These are phyloP conservation scores for Jaapia argillacea DNA, from an alignment of 768 basidiomycete species.

Conservation along the genomic window DNA sequence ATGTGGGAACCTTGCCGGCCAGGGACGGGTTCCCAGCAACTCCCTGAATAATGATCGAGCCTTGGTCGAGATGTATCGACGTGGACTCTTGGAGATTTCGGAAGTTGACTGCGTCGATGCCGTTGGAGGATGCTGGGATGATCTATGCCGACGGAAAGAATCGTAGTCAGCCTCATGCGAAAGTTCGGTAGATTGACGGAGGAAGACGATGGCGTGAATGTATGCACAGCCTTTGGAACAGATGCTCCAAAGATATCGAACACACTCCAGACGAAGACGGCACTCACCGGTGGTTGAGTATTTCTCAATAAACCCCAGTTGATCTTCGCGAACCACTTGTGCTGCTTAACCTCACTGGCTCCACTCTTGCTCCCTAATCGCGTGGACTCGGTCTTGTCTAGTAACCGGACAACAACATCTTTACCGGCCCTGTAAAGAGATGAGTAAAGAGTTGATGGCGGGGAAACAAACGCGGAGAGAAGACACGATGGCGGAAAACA, in stretches of 20 bases:
- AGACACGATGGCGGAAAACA: constrained; percentile 2
- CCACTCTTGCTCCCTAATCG: constrained; percentile 88
- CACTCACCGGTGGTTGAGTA: constrained; percentile 81
- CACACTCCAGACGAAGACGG: constrained; percentile 1
- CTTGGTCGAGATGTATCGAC: constrained; percentile 74
- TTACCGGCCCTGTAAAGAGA: constrained; percentile 60
- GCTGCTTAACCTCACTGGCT: constrained; percentile 96
- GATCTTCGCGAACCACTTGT: constrained; percentile 95
- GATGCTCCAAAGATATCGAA: neutral
- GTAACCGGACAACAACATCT: constrained; percentile 74
- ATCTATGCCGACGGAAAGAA: constrained; percentile 43
- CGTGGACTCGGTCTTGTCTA: constrained; percentile 87
- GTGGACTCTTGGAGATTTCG: constrained; percentile 84
- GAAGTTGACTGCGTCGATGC: constrained; percentile 81
- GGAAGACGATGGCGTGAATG: too few relatives aligned
- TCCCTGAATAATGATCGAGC: constrained; percentile 19
- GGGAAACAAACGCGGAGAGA: constrained; percentile 3
- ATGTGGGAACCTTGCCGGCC: neutral
- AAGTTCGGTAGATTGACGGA: constrained; percentile 6
- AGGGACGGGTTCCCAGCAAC: constrained; percentile 16
- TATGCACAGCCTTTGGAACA: neutral
- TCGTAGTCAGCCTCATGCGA: constrained; percentile 17
- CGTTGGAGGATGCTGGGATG: constrained; percentile 67
- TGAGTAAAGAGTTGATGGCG: constrained; percentile 4
- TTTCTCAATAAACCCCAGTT: constrained; percentile 96